These are phyloP conservation scores for Malbranchea zuffiana DNA, from an alignment of 2,329 filamentous ascomycete species.

Conservation along the genomic window DNA sequence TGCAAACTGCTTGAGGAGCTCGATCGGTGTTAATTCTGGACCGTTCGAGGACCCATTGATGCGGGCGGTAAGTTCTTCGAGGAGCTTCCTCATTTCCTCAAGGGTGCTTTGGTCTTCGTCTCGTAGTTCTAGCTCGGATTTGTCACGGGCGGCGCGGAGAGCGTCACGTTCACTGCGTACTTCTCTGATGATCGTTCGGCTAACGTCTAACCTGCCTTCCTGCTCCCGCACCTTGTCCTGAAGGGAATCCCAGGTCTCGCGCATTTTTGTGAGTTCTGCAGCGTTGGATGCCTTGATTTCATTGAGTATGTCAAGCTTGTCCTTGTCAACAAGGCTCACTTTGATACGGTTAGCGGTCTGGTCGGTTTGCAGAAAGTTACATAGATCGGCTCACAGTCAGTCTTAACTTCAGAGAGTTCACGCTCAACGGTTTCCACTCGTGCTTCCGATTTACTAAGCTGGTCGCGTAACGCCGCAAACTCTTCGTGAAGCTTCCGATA, in stretches of 20 bases:
- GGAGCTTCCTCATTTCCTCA: constrained; percentile 32
- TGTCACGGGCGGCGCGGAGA: constrained; percentile 29
- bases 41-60: constrained; percentile 25
- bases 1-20: constrained; percentile 36
- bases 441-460: constrained; percentile 30
- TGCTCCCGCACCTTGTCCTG: constrained; percentile 28
- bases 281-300: constrained; percentile 28
- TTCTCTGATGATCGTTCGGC: constrained; percentile 28
- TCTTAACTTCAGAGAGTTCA: constrained; percentile 28
- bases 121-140: constrained; percentile 29
- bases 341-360: constrained; percentile 17
- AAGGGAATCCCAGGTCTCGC: constrained; percentile 26
- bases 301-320: constrained; percentile 30
- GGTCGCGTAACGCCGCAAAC: constrained; percentile 27
- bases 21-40: constrained; percentile 28
- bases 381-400: constrained; percentile 24
- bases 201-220: constrained; percentile 31
- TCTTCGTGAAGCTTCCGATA: constrained; percentile 32
- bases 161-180: constrained; percentile 31
- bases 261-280: constrained; percentile 25
- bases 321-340: constrained; percentile 29
- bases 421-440: constrained; percentile 26
- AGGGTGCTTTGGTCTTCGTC: constrained; percentile 32
- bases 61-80: constrained; percentile 31
- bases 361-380: not conserved